Conservation (phyloP, 2,329 filamentous ascomycete genomes). For the Aspergillus thermomutatus region DNA sequence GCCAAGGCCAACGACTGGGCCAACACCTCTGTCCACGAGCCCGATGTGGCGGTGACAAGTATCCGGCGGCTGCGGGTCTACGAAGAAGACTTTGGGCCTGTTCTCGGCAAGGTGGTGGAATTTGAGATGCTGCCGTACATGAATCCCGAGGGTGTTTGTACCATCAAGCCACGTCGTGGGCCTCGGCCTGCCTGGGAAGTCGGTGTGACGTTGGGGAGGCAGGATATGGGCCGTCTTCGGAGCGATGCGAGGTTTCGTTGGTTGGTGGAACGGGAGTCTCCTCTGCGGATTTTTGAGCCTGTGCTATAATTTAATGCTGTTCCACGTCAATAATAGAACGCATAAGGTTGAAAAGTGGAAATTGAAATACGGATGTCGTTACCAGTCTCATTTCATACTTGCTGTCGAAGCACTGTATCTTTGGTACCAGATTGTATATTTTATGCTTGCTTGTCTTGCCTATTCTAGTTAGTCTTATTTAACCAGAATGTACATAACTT, state of each 20-base stretch:
- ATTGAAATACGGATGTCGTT: too few species aligned
- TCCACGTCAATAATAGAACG: too few species aligned
- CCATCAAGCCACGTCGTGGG: conserved; percentile 1
- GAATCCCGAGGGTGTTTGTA: conserved; percentile 3
- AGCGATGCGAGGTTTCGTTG: background rate
- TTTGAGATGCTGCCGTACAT: conserved; percentile 6
- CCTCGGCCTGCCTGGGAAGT: background rate
- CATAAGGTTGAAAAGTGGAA: too few species aligned
- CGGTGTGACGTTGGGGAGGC: background rate
- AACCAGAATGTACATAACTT: too few species aligned
- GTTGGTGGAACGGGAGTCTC: conserved; percentile 1
- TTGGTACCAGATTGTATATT: too few species aligned
- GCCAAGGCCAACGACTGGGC: background rate
- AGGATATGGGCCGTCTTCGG: conserved; percentile 1
- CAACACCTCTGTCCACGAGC: background rate
- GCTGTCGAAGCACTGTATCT: too few species aligned
- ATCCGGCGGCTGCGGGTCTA: background rate
- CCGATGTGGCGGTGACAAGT: background rate
- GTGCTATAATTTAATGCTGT: background rate
- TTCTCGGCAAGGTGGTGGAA: background rate
- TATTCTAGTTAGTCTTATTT: too few species aligned
- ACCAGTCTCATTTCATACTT: too few species aligned
- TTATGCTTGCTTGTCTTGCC: too few species aligned
- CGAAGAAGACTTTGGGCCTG: background rate
- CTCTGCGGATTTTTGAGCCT: background rate